These are phyloP conservation scores for Dictyostelium brefeldianum DNA, from an alignment of 78 protist species.

Conservation along the genomic window DNA sequence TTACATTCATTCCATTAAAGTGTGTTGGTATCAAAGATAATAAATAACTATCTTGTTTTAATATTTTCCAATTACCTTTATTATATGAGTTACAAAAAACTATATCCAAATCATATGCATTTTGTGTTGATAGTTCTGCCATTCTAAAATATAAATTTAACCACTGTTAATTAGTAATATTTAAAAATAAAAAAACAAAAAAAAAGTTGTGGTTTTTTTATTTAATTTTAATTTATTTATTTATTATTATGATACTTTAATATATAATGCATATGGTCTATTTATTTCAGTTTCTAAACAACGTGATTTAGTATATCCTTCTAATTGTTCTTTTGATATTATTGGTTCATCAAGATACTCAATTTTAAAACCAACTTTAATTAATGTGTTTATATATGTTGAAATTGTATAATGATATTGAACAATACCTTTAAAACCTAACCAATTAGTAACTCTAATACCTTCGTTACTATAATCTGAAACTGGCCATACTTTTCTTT, in stretches of 20 bases:
- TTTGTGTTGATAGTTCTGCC: too few species aligned
- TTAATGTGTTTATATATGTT: neutral
- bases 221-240: too few species aligned
- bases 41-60: neutral
- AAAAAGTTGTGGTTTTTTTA: too few species aligned
- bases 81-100: neutral
- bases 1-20: neutral
- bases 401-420: conserved; percentile 1
- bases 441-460: neutral
- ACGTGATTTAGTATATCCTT: neutral
- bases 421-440: neutral
- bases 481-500: neutral
- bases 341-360: neutral
- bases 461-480: neutral
- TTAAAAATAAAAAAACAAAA: too few species aligned
- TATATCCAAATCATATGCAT: neutral
- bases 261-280: neutral
- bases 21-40: neutral
- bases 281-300: neutral
- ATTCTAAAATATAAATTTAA: too few species aligned
- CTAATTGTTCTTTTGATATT: neutral
- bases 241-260: neutral
- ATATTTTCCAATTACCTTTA: neutral
- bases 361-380: conserved; percentile 3
- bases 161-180: too few species aligned